phyloP scores from a whole-genome alignment of 1,284 basidiomycete genomes.

The Vanrija sp. region DNA sequence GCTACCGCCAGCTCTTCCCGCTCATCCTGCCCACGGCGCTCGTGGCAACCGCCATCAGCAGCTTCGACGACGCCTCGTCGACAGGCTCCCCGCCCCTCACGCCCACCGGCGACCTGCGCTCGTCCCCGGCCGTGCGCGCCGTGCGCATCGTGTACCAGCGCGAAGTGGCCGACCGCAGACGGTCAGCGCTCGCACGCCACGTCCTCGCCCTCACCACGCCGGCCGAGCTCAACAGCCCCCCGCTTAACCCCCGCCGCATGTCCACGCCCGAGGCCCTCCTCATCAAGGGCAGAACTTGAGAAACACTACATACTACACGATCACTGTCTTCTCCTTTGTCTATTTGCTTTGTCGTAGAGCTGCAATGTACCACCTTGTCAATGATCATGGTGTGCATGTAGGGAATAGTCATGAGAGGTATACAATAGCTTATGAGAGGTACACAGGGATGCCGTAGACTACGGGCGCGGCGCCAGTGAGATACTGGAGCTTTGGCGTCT shows the following conservation, averaged over 20 bases:
- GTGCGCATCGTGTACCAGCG: conserved; percentile 11
- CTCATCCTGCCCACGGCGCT: conserved; percentile 42
- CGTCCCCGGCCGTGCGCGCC: conserved; percentile 2
- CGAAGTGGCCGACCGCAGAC: conserved; percentile 7
- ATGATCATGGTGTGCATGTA: neutral
- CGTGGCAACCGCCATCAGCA: conserved; percentile 9
- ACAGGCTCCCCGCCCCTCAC: conserved; percentile 3
- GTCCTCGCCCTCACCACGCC: conserved; percentile 9
- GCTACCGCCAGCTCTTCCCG: conserved; percentile 50
- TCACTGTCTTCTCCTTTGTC: neutral
- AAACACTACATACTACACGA: neutral
- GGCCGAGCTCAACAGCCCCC: conserved; percentile 4
- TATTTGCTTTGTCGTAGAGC: neutral
- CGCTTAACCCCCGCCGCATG: conserved; percentile 7
- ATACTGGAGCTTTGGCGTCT: conserved; percentile 82
- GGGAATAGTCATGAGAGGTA: neutral
- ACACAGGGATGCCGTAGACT: conserved; percentile 82
- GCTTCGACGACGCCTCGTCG: neutral
- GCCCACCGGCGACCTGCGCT: neutral
- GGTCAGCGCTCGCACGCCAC: conserved; percentile 5
- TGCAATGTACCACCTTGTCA: too few relatives aligned
- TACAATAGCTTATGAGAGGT: conserved; percentile 6
- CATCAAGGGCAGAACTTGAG: neutral
- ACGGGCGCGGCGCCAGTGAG: conserved; percentile 94
- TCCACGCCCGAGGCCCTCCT: conserved; percentile 12